Conservation (phyloP, 2,329 filamentous ascomycete genomes). For the Sporothrix pseudoabietina region DNA sequence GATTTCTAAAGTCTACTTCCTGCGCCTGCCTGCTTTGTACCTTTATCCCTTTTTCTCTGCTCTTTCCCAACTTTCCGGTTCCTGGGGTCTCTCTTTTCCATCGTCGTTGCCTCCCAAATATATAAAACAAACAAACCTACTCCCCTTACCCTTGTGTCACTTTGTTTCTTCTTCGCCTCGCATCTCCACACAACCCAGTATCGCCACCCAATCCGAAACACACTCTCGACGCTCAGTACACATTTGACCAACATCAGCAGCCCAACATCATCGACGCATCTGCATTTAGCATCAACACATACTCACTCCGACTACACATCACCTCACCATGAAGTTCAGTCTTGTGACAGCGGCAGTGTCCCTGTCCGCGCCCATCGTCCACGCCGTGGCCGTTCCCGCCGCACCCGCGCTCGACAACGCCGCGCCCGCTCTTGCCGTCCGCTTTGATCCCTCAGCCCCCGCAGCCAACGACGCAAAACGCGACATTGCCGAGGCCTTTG, state of each 20-base stretch:
- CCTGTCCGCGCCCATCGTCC: constrained; percentile 31
- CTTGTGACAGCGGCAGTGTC: constrained; percentile 27
- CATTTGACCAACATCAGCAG: neutral
- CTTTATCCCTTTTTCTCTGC: neutral
- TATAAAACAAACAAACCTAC: constrained; percentile 5
- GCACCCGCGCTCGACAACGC: neutral
- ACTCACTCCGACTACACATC: neutral
- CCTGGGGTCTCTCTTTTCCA: neutral
- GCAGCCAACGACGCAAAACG: constrained; percentile 30
- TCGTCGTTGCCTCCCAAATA: neutral
- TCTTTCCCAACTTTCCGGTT: neutral
- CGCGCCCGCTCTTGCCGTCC: constrained; percentile 11
- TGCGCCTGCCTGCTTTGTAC: neutral
- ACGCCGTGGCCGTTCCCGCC: constrained; percentile 36
- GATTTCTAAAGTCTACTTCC: constrained; percentile 6
- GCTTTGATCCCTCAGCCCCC: neutral
- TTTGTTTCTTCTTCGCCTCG: neutral
- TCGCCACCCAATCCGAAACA: constrained; percentile 11
- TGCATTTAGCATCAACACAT: neutral
- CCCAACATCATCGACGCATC: neutral
- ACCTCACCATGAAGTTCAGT: constrained; percentile 32
- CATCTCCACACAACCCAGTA: neutral
- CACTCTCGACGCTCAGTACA: neutral
- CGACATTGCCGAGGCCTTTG: constrained; percentile 29
- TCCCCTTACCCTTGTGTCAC: neutral